Evolutionary conservation across 352 stramenopile species (phyloP), one percentile per base, ranked within the genome.

Genomic region (Phytophthora boehmeriae): DNA sequence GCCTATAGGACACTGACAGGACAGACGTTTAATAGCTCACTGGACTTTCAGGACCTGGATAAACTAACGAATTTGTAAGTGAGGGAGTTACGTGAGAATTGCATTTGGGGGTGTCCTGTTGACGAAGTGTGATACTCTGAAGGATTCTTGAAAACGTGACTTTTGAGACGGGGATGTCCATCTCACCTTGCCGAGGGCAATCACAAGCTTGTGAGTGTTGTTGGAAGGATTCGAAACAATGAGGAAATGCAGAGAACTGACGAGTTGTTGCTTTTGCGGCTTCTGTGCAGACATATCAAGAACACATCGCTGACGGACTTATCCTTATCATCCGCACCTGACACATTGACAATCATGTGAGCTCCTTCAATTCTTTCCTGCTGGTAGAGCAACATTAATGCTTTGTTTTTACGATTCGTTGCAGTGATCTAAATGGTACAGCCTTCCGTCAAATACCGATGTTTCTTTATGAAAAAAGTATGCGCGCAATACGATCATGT

Each of bases 381-480:
- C 14, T 22, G 36, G 36, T 43, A 17, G 36, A 6, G 10, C 14
- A 22, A 6, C 9, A 28, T n/a, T 39, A 16, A 36, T 38, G 22
- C 9, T 23, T 14, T 36, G 25, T 36, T 23, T 5, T 4, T 30
- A 14, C 23, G 14, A 35, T 46, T 57, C 4, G 16, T 48, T 23
- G 4, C 41, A 83, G 75, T 27, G 49, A 70, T 5, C 56, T 83
- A 6, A 0, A 5, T 2, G 17, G 36, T 14, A 77, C 53, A 5
- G 14, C 25, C 1, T 80, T 83, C 35, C 13, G 22, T 4, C 17
- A 46, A 22, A 27, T 83, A 5, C 75, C 75, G 3, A 61, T 14
- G 9, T 46, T 71, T 8, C 55, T 84, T 20, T 84, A 76, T 42
- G 48, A 78, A 20, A 59, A 8, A 23, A 52, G n/a, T 81, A 78